These are phyloP conservation scores for Tuber microsphaerosporum DNA, from an alignment of 495 filamentous ascomycete genomes.

Conservation along the genomic window DNA sequence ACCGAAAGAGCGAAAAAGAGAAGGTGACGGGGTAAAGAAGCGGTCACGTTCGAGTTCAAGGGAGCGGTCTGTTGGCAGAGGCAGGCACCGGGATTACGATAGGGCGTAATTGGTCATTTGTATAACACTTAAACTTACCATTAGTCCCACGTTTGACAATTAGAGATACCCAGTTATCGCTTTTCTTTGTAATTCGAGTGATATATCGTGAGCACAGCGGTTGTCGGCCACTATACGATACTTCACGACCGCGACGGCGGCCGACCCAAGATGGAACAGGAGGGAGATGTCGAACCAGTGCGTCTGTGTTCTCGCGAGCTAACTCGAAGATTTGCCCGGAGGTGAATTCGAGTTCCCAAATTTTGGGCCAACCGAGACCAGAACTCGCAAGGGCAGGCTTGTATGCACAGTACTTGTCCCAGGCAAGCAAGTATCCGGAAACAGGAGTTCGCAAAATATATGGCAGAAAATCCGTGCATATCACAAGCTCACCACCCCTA, in stretches of 20 bases:
- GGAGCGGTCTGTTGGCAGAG: slow-evolving; percentile 19
- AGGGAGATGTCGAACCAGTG: background rate
- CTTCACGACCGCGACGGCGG: background rate
- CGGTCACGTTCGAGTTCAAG: slow-evolving; percentile 32
- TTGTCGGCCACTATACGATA: background rate
- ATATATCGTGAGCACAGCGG: background rate
- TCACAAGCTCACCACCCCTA: too few relatives aligned
- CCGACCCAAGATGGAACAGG: background rate
- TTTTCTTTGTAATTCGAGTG: background rate
- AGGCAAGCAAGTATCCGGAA: too few relatives aligned
- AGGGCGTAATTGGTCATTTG: background rate
- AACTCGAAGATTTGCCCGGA: background rate
- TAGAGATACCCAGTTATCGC: slow-evolving; percentile 1
- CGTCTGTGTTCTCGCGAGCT: background rate
- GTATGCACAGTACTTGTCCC: background rate
- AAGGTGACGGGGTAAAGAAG: slow-evolving; percentile 32
- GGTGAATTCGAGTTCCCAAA: background rate
- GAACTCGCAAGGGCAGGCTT: background rate
- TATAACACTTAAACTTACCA: background rate
- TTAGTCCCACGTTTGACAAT: background rate
- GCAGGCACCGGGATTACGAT: slow-evolving; percentile 22
- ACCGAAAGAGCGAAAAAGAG: slow-evolving; percentile 33
- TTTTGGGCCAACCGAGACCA: background rate
- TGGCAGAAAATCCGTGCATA: too few relatives aligned
- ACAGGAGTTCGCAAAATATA: too few relatives aligned